These are phyloP conservation scores for Ceratobasidium sp. DNA, from an alignment of 1,284 basidiomycete species.

Conservation along the genomic window DNA sequence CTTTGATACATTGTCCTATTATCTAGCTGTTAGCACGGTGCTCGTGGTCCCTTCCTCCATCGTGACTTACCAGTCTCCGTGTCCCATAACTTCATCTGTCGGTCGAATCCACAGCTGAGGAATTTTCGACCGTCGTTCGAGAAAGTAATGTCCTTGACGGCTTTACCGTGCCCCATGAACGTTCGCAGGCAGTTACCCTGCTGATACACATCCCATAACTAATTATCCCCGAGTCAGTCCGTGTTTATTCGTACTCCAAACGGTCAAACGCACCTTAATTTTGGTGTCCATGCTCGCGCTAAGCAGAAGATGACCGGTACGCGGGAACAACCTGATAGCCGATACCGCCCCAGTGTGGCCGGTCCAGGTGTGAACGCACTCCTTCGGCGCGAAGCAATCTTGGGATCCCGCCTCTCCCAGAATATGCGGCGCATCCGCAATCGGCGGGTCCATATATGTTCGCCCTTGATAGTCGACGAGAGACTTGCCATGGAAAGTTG, in stretches of 20 bases:
- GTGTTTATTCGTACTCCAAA: not conserved
- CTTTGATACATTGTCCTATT: constrained; percentile 86
- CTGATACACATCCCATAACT: constrained; percentile 99
- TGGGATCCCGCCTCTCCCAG: constrained; percentile 85
- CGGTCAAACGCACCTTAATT: constrained; percentile 80
- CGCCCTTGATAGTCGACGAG: constrained; percentile 98
- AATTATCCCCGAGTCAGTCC: constrained; percentile 37
- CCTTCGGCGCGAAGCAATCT: constrained; percentile 94
- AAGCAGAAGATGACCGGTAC: constrained; percentile 92
- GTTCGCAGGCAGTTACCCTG: constrained; percentile 97
- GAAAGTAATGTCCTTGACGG: constrained; percentile 96
- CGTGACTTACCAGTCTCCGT: constrained; percentile 84
- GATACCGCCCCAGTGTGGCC: constrained; percentile 98
- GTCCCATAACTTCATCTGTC: constrained; percentile 99
- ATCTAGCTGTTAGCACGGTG: not conserved
- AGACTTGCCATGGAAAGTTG: constrained; percentile 96
- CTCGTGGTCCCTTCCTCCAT: not conserved
- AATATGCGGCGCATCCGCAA: constrained; percentile 83
- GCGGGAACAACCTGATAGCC: constrained; percentile 92
- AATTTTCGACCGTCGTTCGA: constrained; percentile 93
- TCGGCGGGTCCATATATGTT: constrained; percentile 97
- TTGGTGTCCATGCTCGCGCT: constrained; percentile 99
- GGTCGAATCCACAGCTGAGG: constrained; percentile 94
- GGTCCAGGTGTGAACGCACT: constrained; percentile 97
- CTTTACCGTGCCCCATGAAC: constrained; percentile 97